Conservation (phyloP, 495 filamentous ascomycete genomes). For the Neurospora sp. region DNA sequence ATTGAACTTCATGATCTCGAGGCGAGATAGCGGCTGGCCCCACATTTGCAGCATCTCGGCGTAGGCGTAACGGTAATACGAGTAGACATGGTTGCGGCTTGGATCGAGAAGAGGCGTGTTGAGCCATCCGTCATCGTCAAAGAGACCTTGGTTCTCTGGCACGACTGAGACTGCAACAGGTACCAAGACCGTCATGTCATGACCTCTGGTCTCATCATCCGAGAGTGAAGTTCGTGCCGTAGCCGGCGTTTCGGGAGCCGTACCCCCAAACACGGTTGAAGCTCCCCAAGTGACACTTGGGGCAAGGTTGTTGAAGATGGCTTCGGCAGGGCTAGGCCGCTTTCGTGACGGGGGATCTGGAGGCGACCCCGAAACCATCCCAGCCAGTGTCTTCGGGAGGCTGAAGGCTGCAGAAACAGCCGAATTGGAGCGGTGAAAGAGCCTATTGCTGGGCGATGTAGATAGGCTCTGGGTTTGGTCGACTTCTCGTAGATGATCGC, state of each 20-base stretch:
- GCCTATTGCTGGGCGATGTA: constrained; percentile 57
- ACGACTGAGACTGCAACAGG: constrained; percentile 48
- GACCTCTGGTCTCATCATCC: constrained; percentile 32
- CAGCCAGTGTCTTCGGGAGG: constrained; percentile 61
- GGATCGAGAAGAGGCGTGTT: constrained; percentile 61
- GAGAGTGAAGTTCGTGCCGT: constrained; percentile 37
- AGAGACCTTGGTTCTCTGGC: constrained; percentile 66
- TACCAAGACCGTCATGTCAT: constrained; percentile 30
- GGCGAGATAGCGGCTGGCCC: constrained; percentile 62
- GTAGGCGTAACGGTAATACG: constrained; percentile 67
- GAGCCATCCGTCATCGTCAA: constrained; percentile 67
- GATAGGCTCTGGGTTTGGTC: constrained; percentile 52
- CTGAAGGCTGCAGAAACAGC: constrained; percentile 56
- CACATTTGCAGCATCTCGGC: constrained; percentile 75
- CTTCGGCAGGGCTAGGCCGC: constrained; percentile 57
- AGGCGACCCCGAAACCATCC: constrained; percentile 60
- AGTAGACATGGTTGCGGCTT: constrained; percentile 48
- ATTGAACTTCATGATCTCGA: constrained; percentile 81
- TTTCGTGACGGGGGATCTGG: constrained; percentile 51
- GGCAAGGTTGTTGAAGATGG: constrained; percentile 49
- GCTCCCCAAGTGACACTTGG: constrained; percentile 57
- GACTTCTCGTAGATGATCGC: constrained; percentile 23
- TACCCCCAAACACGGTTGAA: constrained; percentile 46
- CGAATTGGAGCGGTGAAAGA: constrained; percentile 42
- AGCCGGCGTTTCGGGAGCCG: constrained; percentile 28